Base-by-base conservation (phyloP, 2,329 filamentous ascomycete genomes). In the Penicillium italicum region DNA sequence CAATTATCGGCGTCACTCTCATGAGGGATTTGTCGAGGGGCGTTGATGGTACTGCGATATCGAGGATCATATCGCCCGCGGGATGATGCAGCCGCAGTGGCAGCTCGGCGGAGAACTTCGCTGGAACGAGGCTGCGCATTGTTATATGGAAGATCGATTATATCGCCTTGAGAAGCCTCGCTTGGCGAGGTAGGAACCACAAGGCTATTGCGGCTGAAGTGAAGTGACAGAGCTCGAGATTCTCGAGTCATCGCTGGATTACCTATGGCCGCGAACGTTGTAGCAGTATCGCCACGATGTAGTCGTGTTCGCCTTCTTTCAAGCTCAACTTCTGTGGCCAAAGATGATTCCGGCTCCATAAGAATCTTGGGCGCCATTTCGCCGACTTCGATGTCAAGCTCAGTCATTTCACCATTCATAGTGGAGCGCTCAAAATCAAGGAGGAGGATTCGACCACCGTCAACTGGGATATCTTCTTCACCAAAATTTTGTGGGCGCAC, bases 1-100 rank as follows among this genome's bases (percentile, higher is more conserved):
- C 90, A 95, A 64, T 92, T 90, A 66, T 94, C 90, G 4, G 90
- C 89, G 69, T 94, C 90, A 60, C 89, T 93, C 72, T 94, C 90
- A 70, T 94, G 89, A 4, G 90, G 90, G 63, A 91, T 81, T 65
- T 92, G 87, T 40, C 83, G 79, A 7, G 57, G 66, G 26, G 6
- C 4, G 30, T 43, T 59, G 11, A 60, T 50, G 18, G 61, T 59
- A 16, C 60, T 65, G 10, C 60, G 62, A 55, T 67, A 66, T 30
- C 83, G 76, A 46, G 80, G 76, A 61, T 84, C 85, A 61, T 90
- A 80, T 45, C 88, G 80, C 24, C 84, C 82, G 53, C 88, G 85
- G 63, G 85, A 91, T 12, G 85, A 84, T 31, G 89, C 88, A 20
- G 88, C 89, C n/a, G 88, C 89, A 2, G 80, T 81, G 34, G 88